Conservation (phyloP, 139 green algal species). For the Dunaliella sp. region DNA sequence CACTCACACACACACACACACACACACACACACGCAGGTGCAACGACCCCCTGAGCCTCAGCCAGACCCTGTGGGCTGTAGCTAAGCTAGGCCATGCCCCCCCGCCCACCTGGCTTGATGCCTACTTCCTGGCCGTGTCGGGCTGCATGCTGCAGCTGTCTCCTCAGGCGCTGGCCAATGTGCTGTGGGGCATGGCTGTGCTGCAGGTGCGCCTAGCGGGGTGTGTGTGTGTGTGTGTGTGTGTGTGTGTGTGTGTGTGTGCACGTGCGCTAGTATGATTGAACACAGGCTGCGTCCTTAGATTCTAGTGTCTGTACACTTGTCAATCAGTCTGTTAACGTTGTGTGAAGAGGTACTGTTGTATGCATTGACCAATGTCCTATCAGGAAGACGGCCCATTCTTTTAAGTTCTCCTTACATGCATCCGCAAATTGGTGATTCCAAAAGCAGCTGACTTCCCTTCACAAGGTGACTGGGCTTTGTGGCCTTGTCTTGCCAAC, state of each 20-base stretch:
- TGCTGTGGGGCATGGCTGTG: background rate
- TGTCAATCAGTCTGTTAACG: too few relatives aligned
- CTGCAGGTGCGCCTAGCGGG: background rate
- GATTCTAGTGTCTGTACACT: background rate
- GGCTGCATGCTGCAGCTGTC: background rate
- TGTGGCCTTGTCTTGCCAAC: too few relatives aligned
- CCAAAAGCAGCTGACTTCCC: too few relatives aligned
- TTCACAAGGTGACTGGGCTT: too few relatives aligned
- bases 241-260: too few relatives aligned
- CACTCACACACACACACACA: too few relatives aligned
- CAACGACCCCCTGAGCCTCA: background rate
- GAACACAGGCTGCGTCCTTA: background rate
- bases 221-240: too few relatives aligned
- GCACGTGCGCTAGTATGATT: background rate
- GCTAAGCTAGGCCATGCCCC: background rate
- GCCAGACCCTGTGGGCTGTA: background rate
- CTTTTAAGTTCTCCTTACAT: too few relatives aligned
- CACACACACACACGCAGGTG: background rate
- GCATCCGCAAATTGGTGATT: too few relatives aligned
- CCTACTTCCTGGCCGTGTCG: background rate
- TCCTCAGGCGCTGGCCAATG: background rate
- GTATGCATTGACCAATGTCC: too few relatives aligned
- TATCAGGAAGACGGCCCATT: too few relatives aligned
- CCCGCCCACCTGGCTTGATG: background rate
- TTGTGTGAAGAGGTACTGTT: too few relatives aligned